Evolutionary conservation across 768 basidiomycete species (phyloP).

Genomic region (Tricholoma saponaceum): DNA sequence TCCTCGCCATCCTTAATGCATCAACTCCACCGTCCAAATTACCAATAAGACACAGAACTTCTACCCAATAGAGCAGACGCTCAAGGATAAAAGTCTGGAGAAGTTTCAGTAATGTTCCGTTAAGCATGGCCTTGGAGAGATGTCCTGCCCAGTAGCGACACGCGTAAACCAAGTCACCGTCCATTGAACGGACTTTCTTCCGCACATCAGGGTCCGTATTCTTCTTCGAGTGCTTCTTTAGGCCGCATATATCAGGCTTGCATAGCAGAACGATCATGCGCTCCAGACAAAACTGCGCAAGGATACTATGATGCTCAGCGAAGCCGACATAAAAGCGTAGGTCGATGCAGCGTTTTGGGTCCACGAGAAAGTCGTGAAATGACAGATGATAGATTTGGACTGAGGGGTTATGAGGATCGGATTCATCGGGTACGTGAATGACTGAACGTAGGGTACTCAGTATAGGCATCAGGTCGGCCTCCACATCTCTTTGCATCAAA

Average conservation of each 20-base stretch:
- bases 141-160: not conserved
- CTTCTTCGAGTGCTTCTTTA: not conserved
- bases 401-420: not conserved
- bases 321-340: not conserved
- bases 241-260: not conserved
- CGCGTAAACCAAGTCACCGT: not conserved
- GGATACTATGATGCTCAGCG: not conserved
- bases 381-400: too few species aligned
- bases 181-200: not conserved
- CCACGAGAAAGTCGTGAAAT: not conserved
- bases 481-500: too few species aligned
- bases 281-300: not conserved
- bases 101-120: not conserved
- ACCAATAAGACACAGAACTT: not conserved
- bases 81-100: not conserved
- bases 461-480: too few species aligned
- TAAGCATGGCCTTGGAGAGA: not conserved
- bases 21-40: not conserved
- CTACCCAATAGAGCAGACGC: not conserved
- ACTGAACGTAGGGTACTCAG: not conserved
- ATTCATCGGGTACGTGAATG: not conserved
- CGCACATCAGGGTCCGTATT: not conserved
- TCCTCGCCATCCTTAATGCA: not conserved
- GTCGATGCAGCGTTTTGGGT: not conserved
- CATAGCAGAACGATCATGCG: not conserved